Base-by-base conservation (phyloP, 768 basidiomycete genomes). In the Cantharellus anzutake region DNA sequence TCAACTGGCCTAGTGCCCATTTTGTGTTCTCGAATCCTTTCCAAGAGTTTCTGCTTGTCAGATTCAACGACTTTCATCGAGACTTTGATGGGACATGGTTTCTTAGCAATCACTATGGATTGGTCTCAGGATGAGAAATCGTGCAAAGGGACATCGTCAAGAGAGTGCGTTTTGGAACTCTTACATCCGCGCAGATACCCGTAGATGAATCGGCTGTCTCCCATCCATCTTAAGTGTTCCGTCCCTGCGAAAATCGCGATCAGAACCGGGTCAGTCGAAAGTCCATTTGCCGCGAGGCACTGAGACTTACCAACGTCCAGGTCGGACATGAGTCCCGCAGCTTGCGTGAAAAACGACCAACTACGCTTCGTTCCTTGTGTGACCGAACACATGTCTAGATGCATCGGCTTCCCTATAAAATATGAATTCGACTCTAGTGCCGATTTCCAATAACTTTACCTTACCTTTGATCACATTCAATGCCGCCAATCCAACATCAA, bases 151-250 rank as follows among this genome's bases (percentile, higher is more conserved):
- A 61, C 52, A 57, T 51, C 48, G 29, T 37, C 1, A 58, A 44
- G 14, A 42, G 1, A 5, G 4, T 16, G 40, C 29, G n/a, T 56
- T 11, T 34, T 41, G 34, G 38, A 11, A 4, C 67, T 60, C 80
- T 62, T 66, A 86, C 86, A 65, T 68, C 83, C 86, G 56, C 79
- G 74, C 2, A 92, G 66, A 66, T 80, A 79, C 4, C 90, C 90
- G 61, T 78, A 71, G 39, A 83, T 68, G 68, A 93, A 93, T 4
- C 90, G 82, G 7, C 76, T 72, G 65, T 83, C 84, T 5, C 90
- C 90, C 82, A 93, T 82, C 83, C 85, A 91, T 4, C 88, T 78
- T 48, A 92, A 70, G 65, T 86, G 72, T 61, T 92, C 89, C 1
- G 90, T 93, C 0, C 69, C 68, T 59, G 64, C 42, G 40, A n/a